Base-by-base conservation (phyloP, 2,329 filamentous ascomycete species). In the Catunica adiposa region DNA sequence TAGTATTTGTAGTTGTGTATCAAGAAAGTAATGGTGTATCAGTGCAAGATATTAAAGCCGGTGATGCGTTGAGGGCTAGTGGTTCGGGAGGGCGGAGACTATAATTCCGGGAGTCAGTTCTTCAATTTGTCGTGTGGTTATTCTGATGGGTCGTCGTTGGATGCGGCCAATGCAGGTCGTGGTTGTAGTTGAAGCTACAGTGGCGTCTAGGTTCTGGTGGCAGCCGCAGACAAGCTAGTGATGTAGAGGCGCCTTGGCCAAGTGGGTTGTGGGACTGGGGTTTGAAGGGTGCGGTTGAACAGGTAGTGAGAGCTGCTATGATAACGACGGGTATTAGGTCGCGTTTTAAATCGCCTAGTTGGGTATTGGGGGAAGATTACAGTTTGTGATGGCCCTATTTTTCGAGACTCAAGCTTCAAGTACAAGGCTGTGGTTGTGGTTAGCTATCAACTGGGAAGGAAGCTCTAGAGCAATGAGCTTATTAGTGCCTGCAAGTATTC, bases 201-300 rank as follows among this genome's bases (percentile, higher is more conserved):
- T 54, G 54, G 42, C 31, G 46, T 56, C 55, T 48, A 48, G 23
- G n/a, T 23, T 22, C 11, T 48, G 20, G 44, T 48, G 22, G 44
- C 38, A 53, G 29, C 56, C 52, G 47, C 17, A 8, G n/a, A 1
- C 17, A 11, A 38, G 54, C 31, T 17, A 48, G 17, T 25, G 44
- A 23, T 48, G 44, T 14, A 23, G 23, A 26, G 11, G 44, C 3
- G 22, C 44, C 44, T 15, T 48, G 44, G 44, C 44, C 20, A 48
- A 26, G 44, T 48, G 23, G 44, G 23, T 26, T 48, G 44, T 25
- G 22, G 15, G 22, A 25, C 44, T 25, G 8, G 22, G 40, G 40
- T n/a, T 44, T 44, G n/a, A 44, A 44, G 40, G 11, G 11, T 44
- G 20, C 20, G 20, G 29, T 11, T 34, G 11, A 34, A 34, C 29